Conservation (phyloP, 2,329 filamentous ascomycete genomes). For the Huntiella abstrusa region DNA sequence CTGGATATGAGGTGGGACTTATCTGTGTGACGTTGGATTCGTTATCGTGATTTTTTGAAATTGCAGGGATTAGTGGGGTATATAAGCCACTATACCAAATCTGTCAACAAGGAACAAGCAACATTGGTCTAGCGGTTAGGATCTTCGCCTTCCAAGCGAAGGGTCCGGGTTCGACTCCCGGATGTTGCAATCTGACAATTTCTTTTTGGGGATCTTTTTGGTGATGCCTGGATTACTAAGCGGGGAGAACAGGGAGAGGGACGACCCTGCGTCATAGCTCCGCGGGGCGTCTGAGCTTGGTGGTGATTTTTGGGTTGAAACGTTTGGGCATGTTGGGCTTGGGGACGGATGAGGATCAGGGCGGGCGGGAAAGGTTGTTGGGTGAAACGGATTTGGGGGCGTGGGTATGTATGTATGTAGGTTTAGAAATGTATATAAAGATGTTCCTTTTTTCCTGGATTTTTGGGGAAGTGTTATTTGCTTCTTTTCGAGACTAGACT, state of each 20-base stretch:
- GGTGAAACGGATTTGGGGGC: not conserved
- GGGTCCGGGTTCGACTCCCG: constrained; percentile 6
- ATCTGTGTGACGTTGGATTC: too few relatives aligned
- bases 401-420: not conserved
- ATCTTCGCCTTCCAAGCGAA: constrained; percentile 8
- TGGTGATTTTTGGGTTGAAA: not conserved
- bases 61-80: too few relatives aligned
- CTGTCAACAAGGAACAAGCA: not conserved
- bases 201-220: not conserved
- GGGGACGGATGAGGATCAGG: not conserved
- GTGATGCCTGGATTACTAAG: too few relatives aligned
- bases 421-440: not conserved
- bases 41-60: too few relatives aligned
- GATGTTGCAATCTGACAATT: not conserved
- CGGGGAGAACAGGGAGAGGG: too few relatives aligned
- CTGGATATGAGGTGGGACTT: not conserved
- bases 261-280: too few relatives aligned
- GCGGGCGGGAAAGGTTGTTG: not conserved
- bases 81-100: too few relatives aligned
- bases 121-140: constrained; percentile 7
- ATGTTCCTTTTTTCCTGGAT: not conserved
- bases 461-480: not conserved
- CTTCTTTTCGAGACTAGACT: not conserved
- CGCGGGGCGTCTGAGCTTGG: not conserved
- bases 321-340: not conserved